Evolutionary conservation across 805 yeast species (phyloP).

Genomic region (Phaffomyces opuntiae): DNA sequence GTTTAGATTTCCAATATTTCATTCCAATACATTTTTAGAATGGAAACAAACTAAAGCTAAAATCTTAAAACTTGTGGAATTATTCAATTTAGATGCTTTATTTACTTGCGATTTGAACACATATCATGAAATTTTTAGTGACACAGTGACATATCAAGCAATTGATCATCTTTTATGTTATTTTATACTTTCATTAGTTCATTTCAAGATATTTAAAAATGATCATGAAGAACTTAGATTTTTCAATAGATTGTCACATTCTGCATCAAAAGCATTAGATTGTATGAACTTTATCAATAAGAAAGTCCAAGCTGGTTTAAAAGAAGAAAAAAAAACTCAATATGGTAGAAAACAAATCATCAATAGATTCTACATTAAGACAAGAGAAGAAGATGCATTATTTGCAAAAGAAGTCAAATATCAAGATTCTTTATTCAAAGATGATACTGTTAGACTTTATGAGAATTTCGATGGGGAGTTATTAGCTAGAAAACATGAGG

Average conservation of each 20-base stretch:
- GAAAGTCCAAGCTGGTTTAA: not conserved
- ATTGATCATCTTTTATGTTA: not conserved
- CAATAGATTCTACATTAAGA: not conserved
- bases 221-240: not conserved
- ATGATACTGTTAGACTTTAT: too few species aligned
- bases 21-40: not conserved
- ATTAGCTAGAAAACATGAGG: too few species aligned
- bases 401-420: not conserved
- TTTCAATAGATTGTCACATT: not conserved
- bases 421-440: not conserved
- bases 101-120: not conserved
- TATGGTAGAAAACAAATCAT: not conserved
- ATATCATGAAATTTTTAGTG: not conserved
- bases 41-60: not conserved
- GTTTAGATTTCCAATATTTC: not conserved
- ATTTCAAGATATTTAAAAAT: not conserved
- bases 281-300: not conserved
- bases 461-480: too few species aligned
- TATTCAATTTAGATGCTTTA: not conserved
- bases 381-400: not conserved
- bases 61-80: not conserved
- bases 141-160: not conserved
- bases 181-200: conserved; percentile 1
- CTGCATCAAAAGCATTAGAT: not conserved
- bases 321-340: not conserved